Conservation (phyloP, 2,329 filamentous ascomycete genomes). For the Fulvia fulva region DNA sequence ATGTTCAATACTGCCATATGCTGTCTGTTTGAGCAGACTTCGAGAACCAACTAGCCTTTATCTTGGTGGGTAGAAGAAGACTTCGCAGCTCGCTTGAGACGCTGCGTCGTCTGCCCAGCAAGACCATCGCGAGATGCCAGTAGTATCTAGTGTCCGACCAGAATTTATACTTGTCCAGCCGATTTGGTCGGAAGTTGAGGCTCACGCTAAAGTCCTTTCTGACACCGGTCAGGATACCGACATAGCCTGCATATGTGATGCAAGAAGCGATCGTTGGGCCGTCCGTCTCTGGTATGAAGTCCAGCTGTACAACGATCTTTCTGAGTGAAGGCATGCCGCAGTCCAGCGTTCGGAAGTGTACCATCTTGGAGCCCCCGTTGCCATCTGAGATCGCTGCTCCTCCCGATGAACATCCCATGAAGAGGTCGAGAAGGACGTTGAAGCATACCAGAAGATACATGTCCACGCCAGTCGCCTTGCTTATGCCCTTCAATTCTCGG, state of each 20-base stretch:
- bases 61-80: conserved; percentile 35
- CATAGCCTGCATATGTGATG: conserved; percentile 51
- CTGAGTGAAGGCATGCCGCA: conserved; percentile 46
- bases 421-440: conserved; percentile 60
- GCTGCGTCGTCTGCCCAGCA: conserved; percentile 52
- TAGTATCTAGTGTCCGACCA: conserved; percentile 41
- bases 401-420: conserved; percentile 64
- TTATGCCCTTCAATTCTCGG: conserved; percentile 58
- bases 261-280: conserved; percentile 44
- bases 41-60: background rate
- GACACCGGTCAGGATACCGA: conserved; percentile 51
- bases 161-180: conserved; percentile 38
- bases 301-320: conserved; percentile 39
- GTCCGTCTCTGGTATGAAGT: conserved; percentile 34
- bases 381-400: conserved; percentile 36
- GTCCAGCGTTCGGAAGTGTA: conserved; percentile 54
- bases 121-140: conserved; percentile 49
- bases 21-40: background rate
- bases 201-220: conserved; percentile 46
- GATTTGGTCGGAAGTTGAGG: conserved; percentile 50
- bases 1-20: conserved; percentile 7
- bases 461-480: conserved; percentile 47
- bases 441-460: conserved; percentile 59
- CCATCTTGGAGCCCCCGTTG: conserved; percentile 36
- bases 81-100: conserved; percentile 51